Evolutionary conservation across 257 asterid species (phyloP).

Genomic region (Solanum corneliomulleri): DNA sequence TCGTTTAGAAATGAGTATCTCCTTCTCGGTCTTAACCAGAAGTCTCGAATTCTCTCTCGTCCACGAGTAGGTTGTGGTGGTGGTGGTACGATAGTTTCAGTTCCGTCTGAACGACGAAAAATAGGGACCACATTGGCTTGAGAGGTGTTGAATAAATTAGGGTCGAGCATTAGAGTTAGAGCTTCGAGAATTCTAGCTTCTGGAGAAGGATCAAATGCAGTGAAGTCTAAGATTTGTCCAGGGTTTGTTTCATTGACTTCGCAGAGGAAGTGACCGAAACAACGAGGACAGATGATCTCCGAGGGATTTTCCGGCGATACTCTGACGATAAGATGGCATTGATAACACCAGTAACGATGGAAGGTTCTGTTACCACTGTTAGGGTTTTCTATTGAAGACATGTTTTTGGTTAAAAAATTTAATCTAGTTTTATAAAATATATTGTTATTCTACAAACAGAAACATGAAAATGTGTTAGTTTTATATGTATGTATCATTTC

Average conservation of each 20-base stretch:
- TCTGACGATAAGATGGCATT: constrained; percentile 63
- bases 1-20: constrained; percentile 12
- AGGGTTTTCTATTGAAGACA: background rate
- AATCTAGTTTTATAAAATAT: background rate
- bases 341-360: constrained; percentile 70
- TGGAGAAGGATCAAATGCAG: constrained; percentile 64
- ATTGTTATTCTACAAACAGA: background rate
- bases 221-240: constrained; percentile 33
- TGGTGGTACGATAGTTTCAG: background rate
- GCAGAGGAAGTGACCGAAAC: constrained; percentile 48
- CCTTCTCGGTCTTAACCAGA: constrained; percentile 28
- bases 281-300: constrained; percentile 50
- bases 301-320: constrained; percentile 24
- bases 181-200: constrained; percentile 68
- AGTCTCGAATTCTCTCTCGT: constrained; percentile 12
- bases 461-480: background rate
- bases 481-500: background rate
- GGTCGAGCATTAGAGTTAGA: constrained; percentile 45
- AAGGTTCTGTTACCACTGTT: constrained; percentile 17
- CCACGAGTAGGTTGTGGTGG: constrained; percentile 1
- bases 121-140: constrained; percentile 4
- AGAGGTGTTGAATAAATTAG: constrained; percentile 2
- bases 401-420: background rate
- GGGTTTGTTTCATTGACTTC: constrained; percentile 41
- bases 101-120: constrained; percentile 1